Evolutionary conservation across 2,329 filamentous ascomycete species (phyloP).

Genomic region (Hymenoscyphus fructigenus): DNA sequence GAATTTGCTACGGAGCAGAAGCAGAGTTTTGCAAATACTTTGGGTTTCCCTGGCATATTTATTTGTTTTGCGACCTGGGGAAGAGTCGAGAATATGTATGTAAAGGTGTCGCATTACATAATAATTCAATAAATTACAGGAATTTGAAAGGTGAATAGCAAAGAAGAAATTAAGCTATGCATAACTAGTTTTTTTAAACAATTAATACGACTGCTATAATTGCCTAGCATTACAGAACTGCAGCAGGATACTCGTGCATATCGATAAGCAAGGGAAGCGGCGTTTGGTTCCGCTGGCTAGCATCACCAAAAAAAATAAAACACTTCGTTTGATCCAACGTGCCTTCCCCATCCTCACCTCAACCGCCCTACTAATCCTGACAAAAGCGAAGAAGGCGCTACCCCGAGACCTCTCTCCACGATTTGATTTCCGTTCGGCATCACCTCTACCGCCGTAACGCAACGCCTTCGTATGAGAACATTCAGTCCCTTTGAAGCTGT

Average conservation of each 20-base stretch:
- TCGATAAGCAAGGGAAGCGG: conserved; percentile 4
- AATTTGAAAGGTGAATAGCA: no score
- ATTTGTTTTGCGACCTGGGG: not conserved
- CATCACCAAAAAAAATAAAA: conserved; percentile 2
- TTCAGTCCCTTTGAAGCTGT: not conserved
- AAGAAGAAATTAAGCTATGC: no score
- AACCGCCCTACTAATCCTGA: not conserved
- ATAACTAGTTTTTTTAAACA: no score
- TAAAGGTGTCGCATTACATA: not conserved
- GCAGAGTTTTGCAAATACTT: not conserved
- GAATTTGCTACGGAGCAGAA: not conserved
- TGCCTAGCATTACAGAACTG: not conserved
- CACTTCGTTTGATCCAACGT: not conserved
- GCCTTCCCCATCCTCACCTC: not conserved
- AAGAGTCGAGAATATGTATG: not conserved
- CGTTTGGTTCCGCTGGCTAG: not conserved
- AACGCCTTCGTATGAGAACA: not conserved
- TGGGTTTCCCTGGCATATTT: not conserved
- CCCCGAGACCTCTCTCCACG: not conserved
- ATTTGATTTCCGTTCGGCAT: not conserved
- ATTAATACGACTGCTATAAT: no score
- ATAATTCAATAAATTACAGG: not conserved
- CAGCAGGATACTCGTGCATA: not conserved
- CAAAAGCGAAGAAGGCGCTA: not conserved
- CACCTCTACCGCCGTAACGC: not conserved